A percentile compares a stretch with the other conserved stretches of the same genome.
phyloP scores from a whole-genome alignment of 345 rosid species.

The Salix dunnii region DNA sequence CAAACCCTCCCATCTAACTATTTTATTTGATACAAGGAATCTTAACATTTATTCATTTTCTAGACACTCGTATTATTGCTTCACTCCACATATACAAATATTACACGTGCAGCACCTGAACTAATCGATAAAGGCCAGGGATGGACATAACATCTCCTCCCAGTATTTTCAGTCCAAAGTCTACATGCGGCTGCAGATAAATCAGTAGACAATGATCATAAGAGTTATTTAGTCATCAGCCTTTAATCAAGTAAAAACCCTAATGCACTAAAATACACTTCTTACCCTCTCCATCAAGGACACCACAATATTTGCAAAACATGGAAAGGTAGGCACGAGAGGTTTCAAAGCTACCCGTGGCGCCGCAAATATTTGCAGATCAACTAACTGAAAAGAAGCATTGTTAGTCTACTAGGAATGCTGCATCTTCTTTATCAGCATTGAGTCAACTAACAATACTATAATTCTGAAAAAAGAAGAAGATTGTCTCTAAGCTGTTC shows the following conservation, averaged over 20 bases:
- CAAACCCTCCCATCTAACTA: not conserved
- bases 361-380: constrained; percentile 46
- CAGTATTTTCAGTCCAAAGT: constrained; percentile 63
- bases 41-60: not conserved
- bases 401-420: constrained; percentile 8
- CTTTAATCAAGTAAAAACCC: not conserved
- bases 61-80: constrained; percentile 8
- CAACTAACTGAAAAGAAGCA: constrained; percentile 51
- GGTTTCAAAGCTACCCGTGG: constrained; percentile 66
- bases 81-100: constrained; percentile 35
- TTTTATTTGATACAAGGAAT: not conserved
- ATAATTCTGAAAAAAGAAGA: not conserved
- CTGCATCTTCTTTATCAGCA: constrained; percentile 3
- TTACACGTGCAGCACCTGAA: constrained; percentile 74
- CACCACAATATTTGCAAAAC: constrained; percentile 53
- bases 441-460: not conserved
- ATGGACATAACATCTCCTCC: constrained; percentile 87
- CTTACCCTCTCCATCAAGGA: constrained; percentile 70
- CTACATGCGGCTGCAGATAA: constrained; percentile 62
- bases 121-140: constrained; percentile 66
- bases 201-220: not conserved
- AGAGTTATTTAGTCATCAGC: not conserved
- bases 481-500: constrained; percentile 17
- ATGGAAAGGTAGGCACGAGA: constrained; percentile 74
- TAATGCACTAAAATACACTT: not conserved